Evolutionary conservation across 306 rosid genomes (phyloP), one percentile per base, ranked within the genome.

Genomic region (Oemleria cerasiformis): DNA sequence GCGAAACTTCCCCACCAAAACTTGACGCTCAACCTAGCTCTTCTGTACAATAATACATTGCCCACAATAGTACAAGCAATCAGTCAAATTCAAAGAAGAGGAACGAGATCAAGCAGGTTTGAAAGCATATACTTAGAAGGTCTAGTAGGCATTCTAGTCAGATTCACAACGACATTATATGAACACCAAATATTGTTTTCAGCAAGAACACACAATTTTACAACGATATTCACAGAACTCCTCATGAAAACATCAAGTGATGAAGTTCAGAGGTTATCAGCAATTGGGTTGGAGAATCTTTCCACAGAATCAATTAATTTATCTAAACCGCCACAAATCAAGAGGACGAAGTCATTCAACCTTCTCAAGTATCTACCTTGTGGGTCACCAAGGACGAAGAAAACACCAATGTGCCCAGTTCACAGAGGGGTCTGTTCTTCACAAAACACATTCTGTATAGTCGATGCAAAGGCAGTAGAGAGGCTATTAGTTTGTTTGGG

Each of bases 241-340:
- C 83, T 85, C 15, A 25, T 21, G 49, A 63, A 50, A 60, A 67
- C 82, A 45, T 74, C 79, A 19, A 77, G 82, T 56, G 79, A 85
- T 39, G 83, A 85, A 65, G 83, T 85, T 20, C 89, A 63, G 72
- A 82, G 73, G 84, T 72, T 79, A 71, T 79, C 89, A 11, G 87
- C 87, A 50, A 72, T 68, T 40, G 87, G 81, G 72, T 57, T 85
- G 75, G 85, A 68, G 83, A 82, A 82, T 72, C 85, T 85, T 45
- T 85, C 89, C 14, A 64, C 54, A 25, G 79, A 76, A 45, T 82
- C 89, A 12, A 59, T 65, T 51, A 80, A 62, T 57, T 80, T 82
- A 51, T 75, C 85, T 0, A 82, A 71, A 71, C 81, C 70, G 38
- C 85, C 81, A 13, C 71, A 80, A 44, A 38, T 45, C 9, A 65